A percentile compares a stretch with the other conserved stretches of the same genome.
These are phyloP conservation scores for Globisporangium spiculum DNA, from an alignment of 352 stramenopile genomes.

Conservation along the genomic window DNA sequence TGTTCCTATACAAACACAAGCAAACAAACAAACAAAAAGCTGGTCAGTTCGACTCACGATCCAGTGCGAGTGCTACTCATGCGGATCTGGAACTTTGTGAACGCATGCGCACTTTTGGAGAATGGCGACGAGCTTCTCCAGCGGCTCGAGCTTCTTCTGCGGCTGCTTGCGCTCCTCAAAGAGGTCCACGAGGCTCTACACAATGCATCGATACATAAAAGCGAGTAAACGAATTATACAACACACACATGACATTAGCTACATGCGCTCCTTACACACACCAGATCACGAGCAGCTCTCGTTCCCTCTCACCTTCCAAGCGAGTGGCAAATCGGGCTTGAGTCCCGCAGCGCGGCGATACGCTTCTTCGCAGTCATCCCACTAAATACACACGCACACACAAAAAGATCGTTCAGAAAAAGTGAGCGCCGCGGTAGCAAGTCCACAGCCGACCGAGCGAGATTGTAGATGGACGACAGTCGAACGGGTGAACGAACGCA, in stretches of 20 bases:
- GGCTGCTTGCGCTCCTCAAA: conserved; percentile 49
- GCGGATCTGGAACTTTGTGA: too few species aligned
- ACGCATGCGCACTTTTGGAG: conserved; percentile 46
- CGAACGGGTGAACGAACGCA: conserved; percentile 21
- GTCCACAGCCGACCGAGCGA: background rate
- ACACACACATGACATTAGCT: background rate
- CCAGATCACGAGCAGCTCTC: background rate
- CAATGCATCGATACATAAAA: background rate
- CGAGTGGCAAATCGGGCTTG: conserved; percentile 67
- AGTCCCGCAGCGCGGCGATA: conserved; percentile 62
- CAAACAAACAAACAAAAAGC: background rate
- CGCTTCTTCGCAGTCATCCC: conserved; percentile 65
- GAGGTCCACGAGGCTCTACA: conserved; percentile 73
- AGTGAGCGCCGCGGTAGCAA: background rate
- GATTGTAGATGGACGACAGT: background rate
- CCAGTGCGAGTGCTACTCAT: background rate
- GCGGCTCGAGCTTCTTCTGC: conserved; percentile 58
- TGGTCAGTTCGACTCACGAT: background rate
- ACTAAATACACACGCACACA: conserved; percentile 28
- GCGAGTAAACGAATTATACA: background rate
- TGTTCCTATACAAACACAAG: conserved; percentile 31
- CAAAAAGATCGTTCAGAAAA: background rate
- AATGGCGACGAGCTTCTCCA: conserved; percentile 75
- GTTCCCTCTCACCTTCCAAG: conserved; percentile 65
- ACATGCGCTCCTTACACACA: background rate